These are phyloP conservation scores for Dictyostelium brefeldianum DNA, from an alignment of 78 protist species.

Conservation along the genomic window DNA sequence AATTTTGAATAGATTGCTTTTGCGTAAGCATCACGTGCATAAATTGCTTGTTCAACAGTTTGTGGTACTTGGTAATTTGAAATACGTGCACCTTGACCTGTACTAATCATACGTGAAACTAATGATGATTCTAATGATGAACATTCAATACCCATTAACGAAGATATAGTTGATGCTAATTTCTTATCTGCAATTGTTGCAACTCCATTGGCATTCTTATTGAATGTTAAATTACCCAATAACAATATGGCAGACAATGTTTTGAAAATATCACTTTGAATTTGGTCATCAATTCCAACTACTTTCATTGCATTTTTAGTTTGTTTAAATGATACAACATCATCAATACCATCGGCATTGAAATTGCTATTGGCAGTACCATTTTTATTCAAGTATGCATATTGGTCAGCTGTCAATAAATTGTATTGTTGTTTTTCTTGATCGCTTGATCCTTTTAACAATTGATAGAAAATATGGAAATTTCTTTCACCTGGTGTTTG, in stretches of 20 bases:
- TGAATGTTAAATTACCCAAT: slow-evolving; percentile 80
- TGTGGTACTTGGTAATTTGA: slow-evolving; percentile 68
- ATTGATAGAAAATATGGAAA: slow-evolving; percentile 95
- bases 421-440: slow-evolving; percentile 3
- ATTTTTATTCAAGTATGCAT: slow-evolving; percentile 69
- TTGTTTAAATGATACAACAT: slow-evolving; percentile 23
- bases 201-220: not conserved
- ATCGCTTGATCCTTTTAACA: slow-evolving; percentile 79
- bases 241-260: slow-evolving; percentile 77
- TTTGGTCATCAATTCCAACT: slow-evolving; percentile 65
- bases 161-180: not conserved
- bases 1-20: slow-evolving; percentile 93
- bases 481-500: slow-evolving; percentile 93
- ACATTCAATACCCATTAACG: slow-evolving; percentile 33
- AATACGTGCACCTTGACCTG: slow-evolving; percentile 77
- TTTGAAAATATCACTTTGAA: slow-evolving; percentile 44
- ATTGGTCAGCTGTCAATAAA: slow-evolving; percentile 64
- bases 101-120: slow-evolving; percentile 38
- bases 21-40: slow-evolving; percentile 86
- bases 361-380: slow-evolving; percentile 6
- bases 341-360: slow-evolving; percentile 78
- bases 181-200: slow-evolving; percentile 11
- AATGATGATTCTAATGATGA: slow-evolving; percentile 25
- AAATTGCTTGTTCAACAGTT: slow-evolving; percentile 67
- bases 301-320: slow-evolving; percentile 78